A percentile compares a stretch with the other conserved stretches of the same genome.
These are phyloP conservation scores for Syzygium aqueum DNA, from an alignment of 345 rosid genomes.

Conservation along the genomic window DNA sequence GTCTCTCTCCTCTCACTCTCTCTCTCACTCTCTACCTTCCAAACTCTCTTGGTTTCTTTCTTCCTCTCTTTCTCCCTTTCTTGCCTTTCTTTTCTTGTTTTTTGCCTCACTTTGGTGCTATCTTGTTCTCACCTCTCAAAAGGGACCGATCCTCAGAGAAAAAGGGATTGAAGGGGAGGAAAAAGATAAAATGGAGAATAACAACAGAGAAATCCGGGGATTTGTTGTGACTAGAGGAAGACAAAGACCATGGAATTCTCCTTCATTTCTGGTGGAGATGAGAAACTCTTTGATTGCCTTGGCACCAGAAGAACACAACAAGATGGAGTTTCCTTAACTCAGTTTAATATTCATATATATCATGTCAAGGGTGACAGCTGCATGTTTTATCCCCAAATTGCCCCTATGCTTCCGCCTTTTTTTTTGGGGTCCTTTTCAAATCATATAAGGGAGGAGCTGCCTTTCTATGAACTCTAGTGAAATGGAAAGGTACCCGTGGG, in stretches of 20 bases:
- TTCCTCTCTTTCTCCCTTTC: neutral
- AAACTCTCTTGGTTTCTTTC: neutral
- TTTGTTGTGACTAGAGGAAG: neutral
- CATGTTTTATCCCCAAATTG: neutral
- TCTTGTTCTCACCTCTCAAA: neutral
- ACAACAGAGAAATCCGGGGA: neutral
- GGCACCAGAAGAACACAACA: neutral
- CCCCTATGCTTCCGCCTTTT: neutral
- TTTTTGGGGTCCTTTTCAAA: neutral
- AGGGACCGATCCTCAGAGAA: neutral
- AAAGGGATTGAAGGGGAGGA: neutral
- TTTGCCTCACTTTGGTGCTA: neutral
- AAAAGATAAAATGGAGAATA: neutral
- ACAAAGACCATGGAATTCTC: conserved; percentile 1
- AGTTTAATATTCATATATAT: neutral
- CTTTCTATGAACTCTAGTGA: neutral
- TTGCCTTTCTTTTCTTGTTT: neutral
- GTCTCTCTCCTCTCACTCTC: neutral
- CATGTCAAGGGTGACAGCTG: neutral
- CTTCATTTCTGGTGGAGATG: conserved; percentile 3
- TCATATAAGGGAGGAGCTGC: neutral
- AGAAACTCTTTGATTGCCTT: neutral
- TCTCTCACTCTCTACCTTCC: neutral
- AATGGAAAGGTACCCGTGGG: neutral
- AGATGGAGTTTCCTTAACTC: neutral